phyloP scores from a whole-genome alignment of 108 stramenopile genomes.

The Parietichytrium sp. region DNA sequence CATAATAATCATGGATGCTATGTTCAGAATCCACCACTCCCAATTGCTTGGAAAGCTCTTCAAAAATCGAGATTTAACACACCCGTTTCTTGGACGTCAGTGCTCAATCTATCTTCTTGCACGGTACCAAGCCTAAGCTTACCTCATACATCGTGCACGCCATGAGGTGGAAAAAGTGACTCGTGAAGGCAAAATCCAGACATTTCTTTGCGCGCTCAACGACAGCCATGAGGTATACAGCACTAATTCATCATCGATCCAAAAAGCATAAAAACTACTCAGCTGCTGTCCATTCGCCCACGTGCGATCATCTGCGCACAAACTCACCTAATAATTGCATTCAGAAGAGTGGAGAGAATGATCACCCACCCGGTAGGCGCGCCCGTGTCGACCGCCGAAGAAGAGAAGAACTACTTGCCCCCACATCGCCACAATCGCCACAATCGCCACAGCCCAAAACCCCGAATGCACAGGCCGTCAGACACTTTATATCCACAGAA shows the following conservation, averaged over 20 bases:
- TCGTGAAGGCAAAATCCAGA: conserved; percentile 31
- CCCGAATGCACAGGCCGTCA: background rate
- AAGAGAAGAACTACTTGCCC: background rate
- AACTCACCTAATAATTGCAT: conserved; percentile 22
- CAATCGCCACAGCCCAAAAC: background rate
- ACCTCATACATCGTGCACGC: conserved; percentile 25
- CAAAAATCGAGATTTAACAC: too few species aligned
- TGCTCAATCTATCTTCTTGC: too few species aligned
- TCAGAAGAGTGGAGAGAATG: background rate
- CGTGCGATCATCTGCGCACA: background rate
- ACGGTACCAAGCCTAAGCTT: too few species aligned
- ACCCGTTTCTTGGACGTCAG: too few species aligned
- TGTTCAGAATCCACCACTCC: conserved; percentile 30
- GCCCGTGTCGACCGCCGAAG: background rate
- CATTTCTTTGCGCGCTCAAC: conserved; percentile 23
- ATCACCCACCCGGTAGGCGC: conserved; percentile 26
- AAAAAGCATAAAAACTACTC: too few species aligned
- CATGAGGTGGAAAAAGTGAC: conserved; percentile 7
- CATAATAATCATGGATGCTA: conserved; percentile 21
- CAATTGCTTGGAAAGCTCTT: conserved; percentile 7
- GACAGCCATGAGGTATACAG: background rate
- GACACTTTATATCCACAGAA: background rate
- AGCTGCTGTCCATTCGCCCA: too few species aligned
- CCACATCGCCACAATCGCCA: background rate
- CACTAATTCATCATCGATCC: too few species aligned